These are phyloP conservation scores for Astragalus glycyphyllos DNA, from an alignment of 306 rosid species.

Conservation along the genomic window DNA sequence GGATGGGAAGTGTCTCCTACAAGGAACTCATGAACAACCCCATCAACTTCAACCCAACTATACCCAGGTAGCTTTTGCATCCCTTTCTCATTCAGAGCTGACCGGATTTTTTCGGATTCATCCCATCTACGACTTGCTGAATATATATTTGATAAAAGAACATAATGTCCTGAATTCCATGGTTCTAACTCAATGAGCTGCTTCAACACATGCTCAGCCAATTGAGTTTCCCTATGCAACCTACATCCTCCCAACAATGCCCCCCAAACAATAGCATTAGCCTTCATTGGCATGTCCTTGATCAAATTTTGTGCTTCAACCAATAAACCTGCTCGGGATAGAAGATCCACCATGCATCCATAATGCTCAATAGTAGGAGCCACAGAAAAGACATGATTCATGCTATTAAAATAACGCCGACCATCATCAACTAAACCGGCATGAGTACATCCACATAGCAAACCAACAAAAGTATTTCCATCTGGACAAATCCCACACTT, in stretches of 20 bases:
- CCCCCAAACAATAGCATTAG: slow-evolving; percentile 69
- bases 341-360: slow-evolving; percentile 79
- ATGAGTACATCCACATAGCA: slow-evolving; percentile 76
- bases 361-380: slow-evolving; percentile 70
- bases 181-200: slow-evolving; percentile 72
- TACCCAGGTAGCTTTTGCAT: slow-evolving; percentile 62
- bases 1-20: slow-evolving; percentile 70
- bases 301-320: slow-evolving; percentile 60
- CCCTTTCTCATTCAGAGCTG: slow-evolving; percentile 57
- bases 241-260: slow-evolving; percentile 70
- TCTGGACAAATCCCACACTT: slow-evolving; percentile 61
- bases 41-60: slow-evolving; percentile 73
- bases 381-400: slow-evolving; percentile 51
- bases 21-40: slow-evolving; percentile 64
- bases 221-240: slow-evolving; percentile 58
- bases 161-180: slow-evolving; percentile 72
- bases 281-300: slow-evolving; percentile 63
- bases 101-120: slow-evolving; percentile 63
- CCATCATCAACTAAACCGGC: slow-evolving; percentile 74
- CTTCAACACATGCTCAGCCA: slow-evolving; percentile 63
- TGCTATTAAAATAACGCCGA: slow-evolving; percentile 56
- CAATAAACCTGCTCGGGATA: slow-evolving; percentile 68
- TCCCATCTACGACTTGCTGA: slow-evolving; percentile 62
- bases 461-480: slow-evolving; percentile 65
- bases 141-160: slow-evolving; percentile 71